Evolutionary conservation across 371 early-diverging fungal species (phyloP), one percentile per base, ranked within the genome.

Genomic region (Haplosporangium sp.): DNA sequence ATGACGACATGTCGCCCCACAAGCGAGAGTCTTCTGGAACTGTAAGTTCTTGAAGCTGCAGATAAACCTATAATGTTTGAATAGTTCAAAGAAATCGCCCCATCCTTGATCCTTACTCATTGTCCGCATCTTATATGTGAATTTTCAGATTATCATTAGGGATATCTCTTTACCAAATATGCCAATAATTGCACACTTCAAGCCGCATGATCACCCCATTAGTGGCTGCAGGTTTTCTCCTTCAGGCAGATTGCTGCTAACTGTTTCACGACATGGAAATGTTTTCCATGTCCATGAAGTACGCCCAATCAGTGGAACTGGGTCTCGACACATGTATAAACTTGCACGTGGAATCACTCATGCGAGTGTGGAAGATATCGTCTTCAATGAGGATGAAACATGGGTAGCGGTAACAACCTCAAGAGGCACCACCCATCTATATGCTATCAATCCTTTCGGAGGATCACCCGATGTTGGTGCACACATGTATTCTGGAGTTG

Each of bases 331-430:
- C 76, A 59, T 93, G 19, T 94, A 92, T 65, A 91, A 89, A 59
- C 86, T 94, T 48, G 87, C 92, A 0, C 90, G 96, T 20, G 96
- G 96, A 8, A 92, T 90, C 66, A 94, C 95, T 0, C 88, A 91
- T 71, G 96, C 94, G 4, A 88, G 85, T 20, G 90, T 96, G 15
- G 93, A 92, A 66, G 89, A 92, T 64, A 88, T 92, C 56, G 85
- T 88, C 19, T 93, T 92, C 71, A 92, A 91, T 17, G 70, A 83
- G n/a, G 93, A 94, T 68, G 91, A 92, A 27, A 87, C 87, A 50
- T 96, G 96, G 96, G 88, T 93, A 56, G 91, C 91, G 0, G 92
- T 92, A 19, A 92, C 89, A 40, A 94, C 94, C 2, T 89, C 91
- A 1, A 84, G 92, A 61, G 96, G 96, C 5, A 96, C 96, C 0